phyloP scores from a whole-genome alignment of 306 rosid genomes.

The Fagus crenata region DNA sequence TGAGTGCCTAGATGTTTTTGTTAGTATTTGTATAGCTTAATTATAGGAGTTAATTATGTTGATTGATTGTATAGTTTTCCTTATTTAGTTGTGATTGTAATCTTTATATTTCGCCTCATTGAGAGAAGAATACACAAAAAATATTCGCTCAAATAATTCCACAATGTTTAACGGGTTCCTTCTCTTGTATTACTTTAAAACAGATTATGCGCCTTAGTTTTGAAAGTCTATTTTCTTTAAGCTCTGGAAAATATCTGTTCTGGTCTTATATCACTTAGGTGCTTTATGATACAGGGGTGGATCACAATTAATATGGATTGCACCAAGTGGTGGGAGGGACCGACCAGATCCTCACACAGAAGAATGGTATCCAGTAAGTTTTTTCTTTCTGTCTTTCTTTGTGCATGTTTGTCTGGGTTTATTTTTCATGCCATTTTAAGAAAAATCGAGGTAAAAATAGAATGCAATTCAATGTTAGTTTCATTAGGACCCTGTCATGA shows the following conservation, averaged over 20 bases:
- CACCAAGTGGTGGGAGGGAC: slow-evolving; percentile 99
- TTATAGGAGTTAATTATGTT: too few species aligned
- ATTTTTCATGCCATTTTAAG: not conserved
- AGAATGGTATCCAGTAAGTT: slow-evolving; percentile 87
- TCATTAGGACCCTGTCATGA: not conserved
- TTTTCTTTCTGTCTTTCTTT: slow-evolving; percentile 8
- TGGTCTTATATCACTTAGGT: slow-evolving; percentile 10
- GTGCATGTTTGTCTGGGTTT: not conserved
- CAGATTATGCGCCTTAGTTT: not conserved
- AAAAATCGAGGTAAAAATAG: not conserved
- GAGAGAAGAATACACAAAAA: too few species aligned
- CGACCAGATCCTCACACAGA: slow-evolving; percentile 65
- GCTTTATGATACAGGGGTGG: slow-evolving; percentile 64
- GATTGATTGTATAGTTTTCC: too few species aligned
- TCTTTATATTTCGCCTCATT: too few species aligned
- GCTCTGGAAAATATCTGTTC: slow-evolving; percentile 2
- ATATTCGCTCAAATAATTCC: too few species aligned
- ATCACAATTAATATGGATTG: slow-evolving; percentile 92
- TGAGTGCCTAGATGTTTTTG: slow-evolving; percentile 1
- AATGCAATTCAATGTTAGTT: not conserved
- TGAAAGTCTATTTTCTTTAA: slow-evolving; percentile 7
- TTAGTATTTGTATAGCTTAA: too few species aligned
- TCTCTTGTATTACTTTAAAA: not conserved
- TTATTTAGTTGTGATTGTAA: too few species aligned
- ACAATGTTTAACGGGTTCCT: not conserved